Evolutionary conservation across 495 filamentous ascomycete species (phyloP).

Genomic region (Cairneyella variabilis): DNA sequence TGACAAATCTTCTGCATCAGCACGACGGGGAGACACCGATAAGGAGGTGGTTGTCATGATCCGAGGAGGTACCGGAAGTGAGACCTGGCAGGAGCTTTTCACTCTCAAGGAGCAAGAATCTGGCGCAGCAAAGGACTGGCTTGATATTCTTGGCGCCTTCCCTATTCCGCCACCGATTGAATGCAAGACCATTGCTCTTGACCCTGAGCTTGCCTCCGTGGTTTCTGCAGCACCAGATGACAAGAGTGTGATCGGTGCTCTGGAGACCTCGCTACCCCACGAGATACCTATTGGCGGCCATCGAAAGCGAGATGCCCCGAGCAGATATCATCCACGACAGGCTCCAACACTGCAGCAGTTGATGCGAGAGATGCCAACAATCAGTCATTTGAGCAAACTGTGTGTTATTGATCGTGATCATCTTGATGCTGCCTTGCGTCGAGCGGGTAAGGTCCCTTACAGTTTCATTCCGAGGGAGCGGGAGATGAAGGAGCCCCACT

Average conservation of each 20-base stretch:
- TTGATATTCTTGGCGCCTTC: conserved; percentile 65
- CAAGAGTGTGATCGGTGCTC: not conserved
- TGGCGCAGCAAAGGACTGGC: conserved; percentile 78
- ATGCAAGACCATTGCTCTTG: not conserved
- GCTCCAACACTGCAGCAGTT: too few relatives aligned
- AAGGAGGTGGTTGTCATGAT: conserved; percentile 82
- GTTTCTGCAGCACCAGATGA: not conserved
- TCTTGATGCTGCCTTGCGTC: conserved; percentile 18
- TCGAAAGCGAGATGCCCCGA: conserved; percentile 7
- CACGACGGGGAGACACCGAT: conserved; percentile 66
- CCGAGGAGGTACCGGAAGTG: conserved; percentile 54
- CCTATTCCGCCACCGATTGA: conserved; percentile 5
- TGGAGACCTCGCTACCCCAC: not conserved
- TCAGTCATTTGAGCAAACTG: not conserved
- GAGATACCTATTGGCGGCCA: conserved; percentile 26
- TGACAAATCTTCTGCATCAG: conserved; percentile 63
- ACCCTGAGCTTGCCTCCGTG: not conserved
- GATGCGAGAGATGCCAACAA: conserved; percentile 6
- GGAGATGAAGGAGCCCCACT: too few relatives aligned
- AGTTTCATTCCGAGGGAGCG: not conserved
- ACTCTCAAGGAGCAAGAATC: conserved; percentile 66
- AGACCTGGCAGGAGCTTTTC: conserved; percentile 79
- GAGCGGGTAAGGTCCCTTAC: conserved; percentile 5
- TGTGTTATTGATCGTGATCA: conserved; percentile 8
- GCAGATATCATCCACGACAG: too few relatives aligned